These are phyloP conservation scores for Tricholoma sp. DNA, from an alignment of 768 basidiomycete species.

Conservation along the genomic window DNA sequence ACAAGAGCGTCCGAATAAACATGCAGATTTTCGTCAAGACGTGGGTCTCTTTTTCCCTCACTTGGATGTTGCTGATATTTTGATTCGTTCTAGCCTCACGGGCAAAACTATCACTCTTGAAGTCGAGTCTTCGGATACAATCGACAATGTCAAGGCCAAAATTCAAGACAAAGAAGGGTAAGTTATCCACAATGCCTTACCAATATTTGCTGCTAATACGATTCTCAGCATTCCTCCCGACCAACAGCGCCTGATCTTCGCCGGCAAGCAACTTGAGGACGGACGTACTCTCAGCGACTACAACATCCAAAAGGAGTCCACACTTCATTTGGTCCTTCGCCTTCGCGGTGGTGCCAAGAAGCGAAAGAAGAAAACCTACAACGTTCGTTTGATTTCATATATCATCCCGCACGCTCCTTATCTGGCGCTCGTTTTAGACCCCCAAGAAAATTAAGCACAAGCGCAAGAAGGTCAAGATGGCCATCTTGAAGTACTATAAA, in stretches of 20 bases:
- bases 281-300: slow-evolving; percentile 94
- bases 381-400: slow-evolving; percentile 43
- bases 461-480: slow-evolving; percentile 99
- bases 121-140: slow-evolving; percentile 95
- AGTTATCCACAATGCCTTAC: slow-evolving; percentile 18
- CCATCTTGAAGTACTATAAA: slow-evolving; percentile 99
- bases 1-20: slow-evolving; percentile 61
- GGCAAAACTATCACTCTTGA: slow-evolving; percentile 99
- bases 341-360: slow-evolving; percentile 99
- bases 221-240: slow-evolving; percentile 74
- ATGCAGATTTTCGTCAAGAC: slow-evolving; percentile 99
- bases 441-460: slow-evolving; percentile 99
- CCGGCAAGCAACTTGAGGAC: slow-evolving; percentile 99
- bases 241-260: slow-evolving; percentile 98
- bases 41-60: slow-evolving; percentile 38
- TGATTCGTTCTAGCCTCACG: slow-evolving; percentile 64
- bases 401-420: not conserved
- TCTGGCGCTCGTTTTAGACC: slow-evolving; percentile 44
- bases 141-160: slow-evolving; percentile 97
- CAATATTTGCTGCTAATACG: slow-evolving; percentile 7
- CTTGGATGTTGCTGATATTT: not conserved
- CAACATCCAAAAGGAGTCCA: slow-evolving; percentile 99
- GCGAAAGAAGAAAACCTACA: slow-evolving; percentile 99
- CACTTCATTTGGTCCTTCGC: slow-evolving; percentile 94
- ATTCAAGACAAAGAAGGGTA: slow-evolving; percentile 98